A percentile compares a stretch with the other conserved stretches of the same genome.
phyloP scores from a whole-genome alignment of 2,329 filamentous ascomycete genomes.

The Arthrobotrys musiformis region DNA sequence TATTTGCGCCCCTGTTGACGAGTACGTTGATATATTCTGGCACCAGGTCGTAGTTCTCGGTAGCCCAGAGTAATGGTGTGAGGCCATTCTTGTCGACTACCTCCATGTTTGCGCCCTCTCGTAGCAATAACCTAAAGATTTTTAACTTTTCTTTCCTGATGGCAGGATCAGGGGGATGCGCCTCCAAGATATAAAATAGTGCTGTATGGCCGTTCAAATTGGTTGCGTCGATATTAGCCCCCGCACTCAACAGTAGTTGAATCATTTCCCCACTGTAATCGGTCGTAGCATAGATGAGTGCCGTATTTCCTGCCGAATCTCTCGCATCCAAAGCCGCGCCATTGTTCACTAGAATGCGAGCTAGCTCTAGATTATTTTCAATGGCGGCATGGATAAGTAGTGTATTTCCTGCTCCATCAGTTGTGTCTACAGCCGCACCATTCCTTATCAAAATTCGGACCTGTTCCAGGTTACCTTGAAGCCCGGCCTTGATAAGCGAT shows the following conservation, averaged over 20 bases:
- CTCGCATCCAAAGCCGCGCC: not conserved
- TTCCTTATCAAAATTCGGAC: not conserved
- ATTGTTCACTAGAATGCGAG: not conserved
- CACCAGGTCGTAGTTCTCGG: not conserved
- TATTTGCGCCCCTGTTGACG: not conserved
- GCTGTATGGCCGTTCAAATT: not conserved
- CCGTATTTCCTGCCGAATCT: not conserved
- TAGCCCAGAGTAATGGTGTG: not conserved
- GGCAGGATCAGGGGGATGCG: not conserved
- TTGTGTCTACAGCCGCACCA: not conserved
- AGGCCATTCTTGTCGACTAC: not conserved
- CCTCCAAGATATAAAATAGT: not conserved
- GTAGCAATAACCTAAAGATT: not conserved
- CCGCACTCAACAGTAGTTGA: not conserved
- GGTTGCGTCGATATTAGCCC: not conserved
- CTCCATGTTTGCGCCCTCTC: not conserved
- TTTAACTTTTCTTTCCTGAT: not conserved
- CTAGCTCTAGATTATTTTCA: not conserved
- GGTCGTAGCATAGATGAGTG: not conserved
- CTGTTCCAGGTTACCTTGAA: not conserved
- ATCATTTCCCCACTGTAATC: not conserved
- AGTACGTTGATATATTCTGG: not conserved
- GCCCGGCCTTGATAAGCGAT: not conserved
- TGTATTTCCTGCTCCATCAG: not conserved
- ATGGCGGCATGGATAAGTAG: not conserved